Evolutionary conservation across 495 filamentous ascomycete genomes (phyloP).

Genomic region (Neurospora sp.): DNA sequence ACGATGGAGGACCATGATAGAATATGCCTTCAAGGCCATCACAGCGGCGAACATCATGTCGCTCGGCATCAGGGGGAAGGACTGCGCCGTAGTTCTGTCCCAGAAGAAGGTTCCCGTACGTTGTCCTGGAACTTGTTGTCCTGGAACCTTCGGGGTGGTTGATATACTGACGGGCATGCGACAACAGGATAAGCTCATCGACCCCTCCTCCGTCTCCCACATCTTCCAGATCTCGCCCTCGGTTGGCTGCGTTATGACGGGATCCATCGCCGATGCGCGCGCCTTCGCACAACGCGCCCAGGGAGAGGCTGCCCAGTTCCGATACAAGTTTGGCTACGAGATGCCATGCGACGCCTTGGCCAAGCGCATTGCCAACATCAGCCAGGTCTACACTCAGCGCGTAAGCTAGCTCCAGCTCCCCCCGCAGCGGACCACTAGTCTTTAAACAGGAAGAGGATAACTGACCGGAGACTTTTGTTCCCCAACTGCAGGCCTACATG

Average conservation of each 20-base stretch:
- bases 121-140: conserved; percentile 10
- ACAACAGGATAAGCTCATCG: conserved; percentile 90
- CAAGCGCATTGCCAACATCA: conserved; percentile 96
- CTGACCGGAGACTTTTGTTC: conserved; percentile 6
- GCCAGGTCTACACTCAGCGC: conserved; percentile 96
- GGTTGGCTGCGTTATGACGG: conserved; percentile 96
- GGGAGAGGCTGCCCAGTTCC: conserved; percentile 93
- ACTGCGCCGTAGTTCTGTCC: conserved; percentile 91
- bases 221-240: conserved; percentile 94
- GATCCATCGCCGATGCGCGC: conserved; percentile 93
- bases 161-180: conserved; percentile 20
- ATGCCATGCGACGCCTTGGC: conserved; percentile 97
- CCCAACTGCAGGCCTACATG: conserved; percentile 74
- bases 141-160: not conserved
- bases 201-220: conserved; percentile 92
- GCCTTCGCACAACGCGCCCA: conserved; percentile 85
- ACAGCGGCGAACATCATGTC: conserved; percentile 98
- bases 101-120: conserved; percentile 99
- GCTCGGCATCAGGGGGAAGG: conserved; percentile 88
- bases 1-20: conserved; percentile 34
- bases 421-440: not conserved
- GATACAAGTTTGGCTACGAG: conserved; percentile 97
- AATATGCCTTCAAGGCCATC: conserved; percentile 99
- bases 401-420: conserved; percentile 38
- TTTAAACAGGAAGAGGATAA: not conserved